Percentiles rank a stretch among this genome's conserved stretches.
phyloP scores from a whole-genome alignment of 2,329 filamentous ascomycete species.

The Thelonectria rubi region DNA sequence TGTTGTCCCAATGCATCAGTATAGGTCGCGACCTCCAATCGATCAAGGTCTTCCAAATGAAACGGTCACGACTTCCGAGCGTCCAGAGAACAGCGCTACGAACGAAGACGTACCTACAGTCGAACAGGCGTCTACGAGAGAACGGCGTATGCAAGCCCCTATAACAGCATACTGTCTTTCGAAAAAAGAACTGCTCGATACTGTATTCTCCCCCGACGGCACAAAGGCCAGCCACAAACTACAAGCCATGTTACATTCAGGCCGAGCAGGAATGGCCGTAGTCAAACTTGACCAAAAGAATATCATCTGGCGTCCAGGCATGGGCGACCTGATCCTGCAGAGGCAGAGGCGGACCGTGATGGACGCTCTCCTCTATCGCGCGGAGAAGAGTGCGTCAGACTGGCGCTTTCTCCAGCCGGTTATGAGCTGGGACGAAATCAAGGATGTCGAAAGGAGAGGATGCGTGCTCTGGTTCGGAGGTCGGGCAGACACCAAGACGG shows the following conservation, averaged over 20 bases:
- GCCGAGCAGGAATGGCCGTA: constrained; percentile 43
- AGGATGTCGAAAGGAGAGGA: constrained; percentile 51
- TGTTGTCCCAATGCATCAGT: constrained; percentile 33
- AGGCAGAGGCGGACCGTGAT: constrained; percentile 59
- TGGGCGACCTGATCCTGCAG: constrained; percentile 62
- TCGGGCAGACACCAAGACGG: constrained; percentile 37
- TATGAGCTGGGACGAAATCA: constrained; percentile 55
- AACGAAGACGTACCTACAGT: neutral
- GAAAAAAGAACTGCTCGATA: constrained; percentile 44
- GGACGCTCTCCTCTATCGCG: constrained; percentile 52
- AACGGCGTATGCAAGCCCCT: constrained; percentile 24
- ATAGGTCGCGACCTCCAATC: constrained; percentile 10
- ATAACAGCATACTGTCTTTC: constrained; percentile 40
- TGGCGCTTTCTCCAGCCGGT: constrained; percentile 54
- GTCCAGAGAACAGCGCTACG: neutral
- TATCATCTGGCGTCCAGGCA: constrained; percentile 57
- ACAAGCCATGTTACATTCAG: constrained; percentile 26
- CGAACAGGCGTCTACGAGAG: neutral
- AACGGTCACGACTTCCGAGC: neutral
- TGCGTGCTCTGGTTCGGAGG: constrained; percentile 56
- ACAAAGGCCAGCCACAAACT: constrained; percentile 14
- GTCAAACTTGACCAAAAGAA: constrained; percentile 15
- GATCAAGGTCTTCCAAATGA: neutral
- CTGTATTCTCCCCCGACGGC: constrained; percentile 20
- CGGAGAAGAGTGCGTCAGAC: constrained; percentile 27